A percentile compares a stretch with the other conserved stretches of the same genome.
Evolutionary conservation across 108 stramenopile species (phyloP).

Genomic region (Nitzschia palea): DNA sequence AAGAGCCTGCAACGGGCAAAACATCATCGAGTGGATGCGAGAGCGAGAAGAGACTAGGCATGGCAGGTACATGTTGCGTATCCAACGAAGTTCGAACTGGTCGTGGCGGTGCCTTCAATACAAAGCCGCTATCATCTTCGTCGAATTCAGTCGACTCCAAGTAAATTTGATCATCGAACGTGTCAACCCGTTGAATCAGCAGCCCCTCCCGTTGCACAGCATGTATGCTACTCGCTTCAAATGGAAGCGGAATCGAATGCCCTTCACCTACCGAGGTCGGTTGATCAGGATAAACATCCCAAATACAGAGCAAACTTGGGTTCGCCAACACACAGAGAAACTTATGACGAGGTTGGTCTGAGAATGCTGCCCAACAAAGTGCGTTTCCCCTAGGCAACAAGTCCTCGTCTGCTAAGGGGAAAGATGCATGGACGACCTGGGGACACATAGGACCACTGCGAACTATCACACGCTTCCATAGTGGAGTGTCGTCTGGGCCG

Average conservation of each 20-base stretch:
- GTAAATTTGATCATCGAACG: slow-evolving; percentile 43
- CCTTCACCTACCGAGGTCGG: slow-evolving; percentile 50
- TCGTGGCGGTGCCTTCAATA: slow-evolving; percentile 54
- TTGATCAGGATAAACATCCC: slow-evolving; percentile 53
- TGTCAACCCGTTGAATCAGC: slow-evolving; percentile 44
- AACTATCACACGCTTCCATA: slow-evolving; percentile 39
- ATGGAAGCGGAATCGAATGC: slow-evolving; percentile 63
- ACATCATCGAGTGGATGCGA: slow-evolving; percentile 79
- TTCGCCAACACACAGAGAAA: slow-evolving; percentile 65
- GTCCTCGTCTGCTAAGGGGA: not conserved
- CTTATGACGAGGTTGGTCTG: slow-evolving; percentile 38
- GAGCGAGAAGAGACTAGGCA: slow-evolving; percentile 75
- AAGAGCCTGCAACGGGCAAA: slow-evolving; percentile 41
- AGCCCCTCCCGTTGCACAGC: slow-evolving; percentile 47
- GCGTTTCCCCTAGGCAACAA: slow-evolving; percentile 16
- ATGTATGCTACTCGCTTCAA: slow-evolving; percentile 60
- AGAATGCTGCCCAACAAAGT: slow-evolving; percentile 75
- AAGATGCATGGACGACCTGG: slow-evolving; percentile 37
- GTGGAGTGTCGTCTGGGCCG: not conserved
- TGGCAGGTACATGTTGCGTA: slow-evolving; percentile 11
- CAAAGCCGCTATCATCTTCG: slow-evolving; percentile 34
- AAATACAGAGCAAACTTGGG: slow-evolving; percentile 58
- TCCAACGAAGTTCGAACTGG: slow-evolving; percentile 36
- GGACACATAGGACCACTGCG: slow-evolving; percentile 32
- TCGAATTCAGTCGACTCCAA: not conserved